Conservation (phyloP, 345 rosid genomes). For the Odontarrhena argentea region DNA sequence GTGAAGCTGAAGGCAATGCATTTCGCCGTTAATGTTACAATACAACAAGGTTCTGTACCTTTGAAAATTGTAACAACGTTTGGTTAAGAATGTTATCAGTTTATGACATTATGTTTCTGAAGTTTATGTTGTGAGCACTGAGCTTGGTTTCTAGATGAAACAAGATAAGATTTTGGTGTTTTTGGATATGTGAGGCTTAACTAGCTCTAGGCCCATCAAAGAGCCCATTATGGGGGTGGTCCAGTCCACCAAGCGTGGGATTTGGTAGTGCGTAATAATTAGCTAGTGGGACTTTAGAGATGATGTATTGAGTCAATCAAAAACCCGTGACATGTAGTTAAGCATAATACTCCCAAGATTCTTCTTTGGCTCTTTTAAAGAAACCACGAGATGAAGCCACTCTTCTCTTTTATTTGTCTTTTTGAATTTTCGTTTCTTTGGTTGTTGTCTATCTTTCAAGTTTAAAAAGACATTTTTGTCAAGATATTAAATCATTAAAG, state of each 20-base stretch:
- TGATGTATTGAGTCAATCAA: slow-evolving; percentile 26
- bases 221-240: slow-evolving; percentile 33
- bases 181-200: slow-evolving; percentile 9
- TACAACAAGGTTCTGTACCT: neutral
- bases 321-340: slow-evolving; percentile 41
- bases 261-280: slow-evolving; percentile 20
- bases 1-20: slow-evolving; percentile 76
- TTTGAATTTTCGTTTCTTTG: slow-evolving; percentile 2
- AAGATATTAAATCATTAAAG: neutral
- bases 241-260: slow-evolving; percentile 25
- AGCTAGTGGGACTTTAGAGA: slow-evolving; percentile 32
- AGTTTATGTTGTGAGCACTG: slow-evolving; percentile 5
- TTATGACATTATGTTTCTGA: slow-evolving; percentile 1
- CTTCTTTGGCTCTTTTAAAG: slow-evolving; percentile 36
- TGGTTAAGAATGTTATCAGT: neutral
- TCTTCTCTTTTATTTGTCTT: slow-evolving; percentile 12
- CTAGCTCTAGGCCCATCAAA: slow-evolving; percentile 20
- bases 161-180: neutral
- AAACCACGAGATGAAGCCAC: slow-evolving; percentile 39
- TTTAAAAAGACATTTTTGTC: neutral
- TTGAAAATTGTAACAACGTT: neutral
- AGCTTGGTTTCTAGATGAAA: neutral
- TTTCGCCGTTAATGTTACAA: slow-evolving; percentile 61
- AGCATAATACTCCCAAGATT: slow-evolving; percentile 41
- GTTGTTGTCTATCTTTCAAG: neutral